A percentile compares a stretch with the other conserved stretches of the same genome.
phyloP scores from a whole-genome alignment of 768 basidiomycete species.

The Suillus spraguei region DNA sequence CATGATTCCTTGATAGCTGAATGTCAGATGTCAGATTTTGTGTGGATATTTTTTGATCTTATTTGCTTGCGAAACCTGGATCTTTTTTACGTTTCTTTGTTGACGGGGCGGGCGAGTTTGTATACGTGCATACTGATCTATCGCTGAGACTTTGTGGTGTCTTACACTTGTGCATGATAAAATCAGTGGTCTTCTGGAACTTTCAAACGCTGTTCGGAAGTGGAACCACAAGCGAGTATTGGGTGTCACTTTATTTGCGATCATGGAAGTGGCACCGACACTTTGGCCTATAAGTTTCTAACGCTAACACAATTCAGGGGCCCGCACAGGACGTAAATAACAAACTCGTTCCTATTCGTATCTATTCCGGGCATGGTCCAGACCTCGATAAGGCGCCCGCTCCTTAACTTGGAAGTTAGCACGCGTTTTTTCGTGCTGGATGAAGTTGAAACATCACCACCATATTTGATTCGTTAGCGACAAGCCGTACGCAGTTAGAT shows the following conservation, averaged over 20 bases:
- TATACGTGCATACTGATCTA: not conserved
- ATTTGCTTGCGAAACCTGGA: not conserved
- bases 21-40: not conserved
- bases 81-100: not conserved
- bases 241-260: not conserved
- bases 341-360: not conserved
- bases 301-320: not conserved
- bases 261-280: not conserved
- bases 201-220: not conserved
- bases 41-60: not conserved
- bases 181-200: not conserved
- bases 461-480: not conserved
- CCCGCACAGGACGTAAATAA: not conserved
- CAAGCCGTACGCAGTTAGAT: not conserved
- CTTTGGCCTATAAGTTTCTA: no score
- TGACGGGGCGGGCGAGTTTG: not conserved
- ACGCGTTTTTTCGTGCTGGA: not conserved
- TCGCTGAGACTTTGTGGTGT: no score
- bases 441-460: not conserved
- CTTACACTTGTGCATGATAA: not conserved
- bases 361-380: not conserved
- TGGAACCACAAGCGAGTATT: not conserved
- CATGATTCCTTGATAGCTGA: not conserved
- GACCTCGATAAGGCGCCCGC: not conserved
- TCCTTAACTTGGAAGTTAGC: not conserved